Evolutionary conservation across 2,329 filamentous ascomycete species (phyloP), one percentile per base, ranked within the genome.

Genomic region (Mycogone perniciosa): DNA sequence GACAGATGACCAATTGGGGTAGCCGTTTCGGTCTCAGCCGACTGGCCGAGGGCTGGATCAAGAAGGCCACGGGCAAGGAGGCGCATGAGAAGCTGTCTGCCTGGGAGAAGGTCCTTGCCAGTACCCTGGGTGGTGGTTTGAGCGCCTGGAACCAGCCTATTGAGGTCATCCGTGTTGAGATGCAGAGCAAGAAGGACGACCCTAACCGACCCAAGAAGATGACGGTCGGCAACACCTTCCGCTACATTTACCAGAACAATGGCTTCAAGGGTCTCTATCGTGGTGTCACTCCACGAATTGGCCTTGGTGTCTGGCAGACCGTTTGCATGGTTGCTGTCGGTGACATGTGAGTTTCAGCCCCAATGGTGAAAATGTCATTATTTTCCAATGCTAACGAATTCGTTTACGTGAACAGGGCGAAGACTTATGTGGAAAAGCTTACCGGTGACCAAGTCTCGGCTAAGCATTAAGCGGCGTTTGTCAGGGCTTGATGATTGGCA

Each of bases 1-100:
- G 93, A 64, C 93, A 99, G 77, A 96, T 96, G 79, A 97, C 93
- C 70, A 99, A 99, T 81, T 99, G 93, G 93, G 93, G 93, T 56
- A 92, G 86, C 42, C 86, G 93, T 57, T 99, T 99, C 72, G 93
- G 93, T 70, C 81, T 99, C 59, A 91, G 87, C 61, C 86, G 93
- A 69, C 81, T 96, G 60, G 90, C 90, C 48, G 93, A 99, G 79
- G 82, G 84, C 61, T 86, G 87, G 56, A 97, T 99, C 68, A 86
- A 91, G 64, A 81, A 74, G 54, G 65, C 79, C 53, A 92, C 86
- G 35, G 80, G 83, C 68, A 97, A 99, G 80, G 81, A 85, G 58
- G 76, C 92, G 9, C 77, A 77, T 59, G 82, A 92, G 68, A 90
- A 89, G 76, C 82, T 99, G 57, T 76, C 75, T 60, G 82, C 86